Evolutionary conservation across 2,329 filamentous ascomycete genomes (phyloP), one percentile per base, ranked within the genome.

Genomic region (Trichoderma sp.): DNA sequence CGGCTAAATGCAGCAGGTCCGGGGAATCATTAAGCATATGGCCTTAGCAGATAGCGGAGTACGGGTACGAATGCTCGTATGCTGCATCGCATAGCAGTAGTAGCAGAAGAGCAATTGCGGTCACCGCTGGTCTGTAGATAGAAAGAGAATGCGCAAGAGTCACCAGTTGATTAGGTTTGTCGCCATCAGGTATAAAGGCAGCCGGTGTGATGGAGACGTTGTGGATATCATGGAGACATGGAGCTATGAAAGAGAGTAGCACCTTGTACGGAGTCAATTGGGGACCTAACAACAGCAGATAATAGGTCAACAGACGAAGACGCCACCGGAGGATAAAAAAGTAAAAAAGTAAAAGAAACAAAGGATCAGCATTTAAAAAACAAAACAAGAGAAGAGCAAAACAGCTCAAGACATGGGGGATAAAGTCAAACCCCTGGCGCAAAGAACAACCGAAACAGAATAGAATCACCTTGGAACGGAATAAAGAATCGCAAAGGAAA

Each of bases 1-100:
- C 74, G 74, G 74, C 74, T 75, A 71, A 75, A 59, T 71, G 65
- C 74, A 66, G 74, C 74, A 45, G 38, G 74, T 64, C 67, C 50
- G 74, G 74, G 74, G 74, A 56, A 71, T 60, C 66, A 33, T 71
- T 66, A 65, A 71, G 68, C 59, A 45, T 33, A 69, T 56, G 62
- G 27, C 31, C 45, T 38, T 35, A 35, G 33, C 31, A 64, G 35
- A 53, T 33, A 41, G 60, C 41, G 62, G 59, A 64, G 41, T 27
- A 59, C 53, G 45, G 45, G 45, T 50, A 50, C 45, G 18, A 50
- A 11, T 50, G 1, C 21, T 59, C n/a, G 53, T 50, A 59, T 59
- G 53, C 59, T 38, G 73, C 29, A 41, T 41, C 38, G 38, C 16
- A 41, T 18, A 41, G 27, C 27, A 27, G 38, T 18, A 41, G 38